A percentile compares a stretch with the other conserved stretches of the same genome.
phyloP scores from a whole-genome alignment of 345 rosid species.

The Microcos paniculata region DNA sequence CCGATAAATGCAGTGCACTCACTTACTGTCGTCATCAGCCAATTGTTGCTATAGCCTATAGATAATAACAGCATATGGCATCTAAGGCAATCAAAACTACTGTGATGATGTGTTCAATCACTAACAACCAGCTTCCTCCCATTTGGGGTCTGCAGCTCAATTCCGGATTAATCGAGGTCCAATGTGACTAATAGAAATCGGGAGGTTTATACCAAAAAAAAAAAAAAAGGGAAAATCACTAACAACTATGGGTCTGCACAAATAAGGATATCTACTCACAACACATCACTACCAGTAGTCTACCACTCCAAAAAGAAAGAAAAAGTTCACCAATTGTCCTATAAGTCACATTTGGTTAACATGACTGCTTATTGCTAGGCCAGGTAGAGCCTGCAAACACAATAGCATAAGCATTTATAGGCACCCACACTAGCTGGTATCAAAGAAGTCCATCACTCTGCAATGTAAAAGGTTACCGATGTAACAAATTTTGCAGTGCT shows the following conservation, averaged over 20 bases:
- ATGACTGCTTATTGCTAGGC: neutral
- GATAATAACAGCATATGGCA: neutral
- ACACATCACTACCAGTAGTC: neutral
- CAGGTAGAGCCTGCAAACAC: neutral
- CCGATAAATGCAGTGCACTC: neutral
- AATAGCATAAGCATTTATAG: neutral
- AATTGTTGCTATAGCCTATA: neutral
- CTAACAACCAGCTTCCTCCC: too few species aligned
- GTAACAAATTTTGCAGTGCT: neutral
- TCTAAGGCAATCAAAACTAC: neutral
- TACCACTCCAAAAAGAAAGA: neutral
- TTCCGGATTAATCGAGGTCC: too few species aligned
- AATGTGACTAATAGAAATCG: too few species aligned
- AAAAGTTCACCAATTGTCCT: too few species aligned
- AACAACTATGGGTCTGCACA: neutral
- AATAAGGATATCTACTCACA: neutral
- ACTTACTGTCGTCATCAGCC: neutral
- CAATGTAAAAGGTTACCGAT: neutral
- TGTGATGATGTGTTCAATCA: neutral
- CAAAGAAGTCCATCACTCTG: neutral
- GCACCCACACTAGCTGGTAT: neutral
- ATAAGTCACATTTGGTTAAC: neutral
- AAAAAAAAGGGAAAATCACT: too few species aligned
- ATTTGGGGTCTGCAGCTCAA: neutral
- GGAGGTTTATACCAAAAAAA: too few species aligned